These are phyloP conservation scores for Diaporthe nobilis DNA, from an alignment of 2,329 filamentous ascomycete species.

Conservation along the genomic window DNA sequence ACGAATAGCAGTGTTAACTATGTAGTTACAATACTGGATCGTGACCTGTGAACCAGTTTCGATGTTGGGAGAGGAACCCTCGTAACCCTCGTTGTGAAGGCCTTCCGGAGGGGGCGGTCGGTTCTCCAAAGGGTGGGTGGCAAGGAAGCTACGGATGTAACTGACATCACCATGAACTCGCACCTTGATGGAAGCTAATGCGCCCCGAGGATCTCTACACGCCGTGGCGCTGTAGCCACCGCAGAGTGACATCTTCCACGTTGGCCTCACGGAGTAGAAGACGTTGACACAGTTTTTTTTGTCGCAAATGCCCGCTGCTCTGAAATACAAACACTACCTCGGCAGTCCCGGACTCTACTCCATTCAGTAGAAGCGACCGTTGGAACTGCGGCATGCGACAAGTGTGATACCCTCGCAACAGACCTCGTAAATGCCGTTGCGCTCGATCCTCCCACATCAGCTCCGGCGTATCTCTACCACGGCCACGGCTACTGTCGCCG, in stretches of 20 bases:
- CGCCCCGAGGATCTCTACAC: conserved; percentile 9
- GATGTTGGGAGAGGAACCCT: background rate
- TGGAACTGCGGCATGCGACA: conserved; percentile 14
- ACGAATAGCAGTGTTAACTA: background rate
- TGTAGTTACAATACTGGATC: background rate
- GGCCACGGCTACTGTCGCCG: background rate
- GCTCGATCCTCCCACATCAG: conserved; percentile 30
- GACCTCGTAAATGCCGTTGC: conserved; percentile 34
- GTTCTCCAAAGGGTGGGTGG: background rate
- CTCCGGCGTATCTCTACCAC: conserved; percentile 29
- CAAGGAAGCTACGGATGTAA: background rate
- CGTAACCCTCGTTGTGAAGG: background rate
- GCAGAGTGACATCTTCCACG: conserved; percentile 1
- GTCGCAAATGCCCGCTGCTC: background rate
- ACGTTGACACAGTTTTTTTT: background rate
- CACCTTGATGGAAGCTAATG: background rate
- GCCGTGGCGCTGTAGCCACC: background rate
- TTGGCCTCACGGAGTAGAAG: background rate
- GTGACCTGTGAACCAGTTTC: background rate
- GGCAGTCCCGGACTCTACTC: background rate
- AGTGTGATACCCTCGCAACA: background rate
- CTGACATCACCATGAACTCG: conserved; percentile 25
- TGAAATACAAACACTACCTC: background rate
- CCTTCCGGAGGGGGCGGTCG: background rate
- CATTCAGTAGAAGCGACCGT: background rate